Evolutionary conservation across 345 rosid genomes (phyloP).

Genomic region (Gossypium australe): DNA sequence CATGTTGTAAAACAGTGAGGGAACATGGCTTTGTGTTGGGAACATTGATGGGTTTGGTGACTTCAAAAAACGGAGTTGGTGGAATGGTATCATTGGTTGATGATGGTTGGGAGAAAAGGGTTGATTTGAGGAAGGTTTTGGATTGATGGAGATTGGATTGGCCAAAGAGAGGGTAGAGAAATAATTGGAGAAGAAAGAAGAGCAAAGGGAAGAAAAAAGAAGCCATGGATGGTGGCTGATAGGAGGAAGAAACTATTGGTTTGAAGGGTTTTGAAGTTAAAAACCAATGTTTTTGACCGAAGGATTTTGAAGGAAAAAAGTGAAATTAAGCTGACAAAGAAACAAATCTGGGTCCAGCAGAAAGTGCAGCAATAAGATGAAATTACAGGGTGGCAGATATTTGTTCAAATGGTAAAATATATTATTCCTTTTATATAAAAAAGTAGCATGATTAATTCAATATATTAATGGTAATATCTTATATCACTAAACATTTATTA

Average conservation of each 20-base stretch:
- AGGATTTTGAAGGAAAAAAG: neutral
- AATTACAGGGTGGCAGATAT: neutral
- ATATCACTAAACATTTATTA: too few relatives aligned
- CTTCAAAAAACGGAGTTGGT: slow-evolving; percentile 70
- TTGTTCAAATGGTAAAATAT: neutral
- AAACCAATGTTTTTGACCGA: neutral
- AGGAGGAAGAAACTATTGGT: neutral
- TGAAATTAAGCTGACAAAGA: neutral
- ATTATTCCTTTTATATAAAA: neutral
- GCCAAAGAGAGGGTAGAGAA: slow-evolving; percentile 21
- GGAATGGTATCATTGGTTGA: slow-evolving; percentile 20
- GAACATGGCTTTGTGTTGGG: slow-evolving; percentile 18
- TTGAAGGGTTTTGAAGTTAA: neutral
- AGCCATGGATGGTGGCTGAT: slow-evolving; percentile 30
- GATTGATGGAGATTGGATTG: slow-evolving; percentile 36
- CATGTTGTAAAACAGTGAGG: neutral
- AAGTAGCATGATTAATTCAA: neutral
- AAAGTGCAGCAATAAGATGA: neutral
- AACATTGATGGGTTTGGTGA: slow-evolving; percentile 45
- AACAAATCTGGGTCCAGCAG: neutral
- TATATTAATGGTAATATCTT: neutral
- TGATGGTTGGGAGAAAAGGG: slow-evolving; percentile 29
- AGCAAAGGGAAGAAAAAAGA: slow-evolving; percentile 25
- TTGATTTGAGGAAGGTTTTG: slow-evolving; percentile 26
- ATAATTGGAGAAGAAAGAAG: slow-evolving; percentile 24